Percentiles rank a stretch among this genome's conserved stretches.
Conservation (phyloP, 805 yeast genomes). For the Myxozyma neglecta region DNA sequence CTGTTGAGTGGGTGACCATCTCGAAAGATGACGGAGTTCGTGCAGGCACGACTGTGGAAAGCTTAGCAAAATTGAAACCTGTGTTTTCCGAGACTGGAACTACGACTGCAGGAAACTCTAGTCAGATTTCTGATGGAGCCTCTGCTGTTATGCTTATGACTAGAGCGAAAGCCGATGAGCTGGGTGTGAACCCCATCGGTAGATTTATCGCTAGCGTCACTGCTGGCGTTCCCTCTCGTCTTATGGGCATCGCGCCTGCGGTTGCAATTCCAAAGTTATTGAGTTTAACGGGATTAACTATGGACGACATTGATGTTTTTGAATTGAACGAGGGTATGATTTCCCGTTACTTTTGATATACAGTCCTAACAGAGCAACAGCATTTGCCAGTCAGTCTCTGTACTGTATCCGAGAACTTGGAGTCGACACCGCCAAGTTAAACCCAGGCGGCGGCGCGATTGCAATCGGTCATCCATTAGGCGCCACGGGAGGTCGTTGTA, state of each 20-base stretch:
- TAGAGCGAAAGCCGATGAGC: slow-evolving; percentile 69
- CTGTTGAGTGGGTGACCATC: slow-evolving; percentile 22
- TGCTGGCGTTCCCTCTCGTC: slow-evolving; percentile 81
- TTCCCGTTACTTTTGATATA: background rate
- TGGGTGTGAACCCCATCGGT: slow-evolving; percentile 76
- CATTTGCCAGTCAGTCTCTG: slow-evolving; percentile 84
- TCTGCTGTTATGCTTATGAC: slow-evolving; percentile 81
- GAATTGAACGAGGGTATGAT: slow-evolving; percentile 66
- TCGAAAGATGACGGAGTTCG: slow-evolving; percentile 42
- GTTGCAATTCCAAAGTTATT: slow-evolving; percentile 86
- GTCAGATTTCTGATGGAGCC: slow-evolving; percentile 89
- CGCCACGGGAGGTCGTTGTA: slow-evolving; percentile 50
- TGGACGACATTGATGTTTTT: slow-evolving; percentile 68
- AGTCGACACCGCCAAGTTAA: slow-evolving; percentile 64
- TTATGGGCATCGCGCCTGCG: slow-evolving; percentile 87
- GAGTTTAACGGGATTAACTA: slow-evolving; percentile 63
- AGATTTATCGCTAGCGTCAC: slow-evolving; percentile 84
- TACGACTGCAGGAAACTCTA: slow-evolving; percentile 88
- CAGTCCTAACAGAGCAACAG: slow-evolving; percentile 39
- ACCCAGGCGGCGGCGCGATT: slow-evolving; percentile 91
- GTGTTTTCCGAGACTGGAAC: slow-evolving; percentile 69
- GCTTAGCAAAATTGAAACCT: slow-evolving; percentile 40
- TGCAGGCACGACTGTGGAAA: slow-evolving; percentile 36
- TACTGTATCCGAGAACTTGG: slow-evolving; percentile 71
- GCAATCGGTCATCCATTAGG: slow-evolving; percentile 93